Conservation (phyloP, 352 stramenopile genomes). For the Globisporangium nagaii region DNA sequence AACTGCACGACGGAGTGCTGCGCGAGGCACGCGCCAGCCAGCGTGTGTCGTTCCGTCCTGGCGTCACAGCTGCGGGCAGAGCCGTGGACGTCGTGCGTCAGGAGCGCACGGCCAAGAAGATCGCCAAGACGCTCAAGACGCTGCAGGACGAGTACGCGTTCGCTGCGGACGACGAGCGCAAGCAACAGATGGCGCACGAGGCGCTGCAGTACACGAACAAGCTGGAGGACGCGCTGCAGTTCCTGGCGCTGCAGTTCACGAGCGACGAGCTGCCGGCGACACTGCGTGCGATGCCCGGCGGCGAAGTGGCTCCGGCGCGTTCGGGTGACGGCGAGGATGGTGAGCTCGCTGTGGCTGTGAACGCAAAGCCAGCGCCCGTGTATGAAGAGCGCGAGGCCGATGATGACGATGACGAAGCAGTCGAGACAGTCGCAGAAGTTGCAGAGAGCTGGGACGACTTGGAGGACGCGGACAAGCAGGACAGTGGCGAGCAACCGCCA, state of each 20-base stretch:
- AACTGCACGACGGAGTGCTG: constrained; percentile 41
- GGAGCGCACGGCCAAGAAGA: constrained; percentile 41
- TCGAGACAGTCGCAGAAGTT: neutral
- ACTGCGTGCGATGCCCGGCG: constrained; percentile 26
- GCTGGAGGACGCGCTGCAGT: constrained; percentile 61
- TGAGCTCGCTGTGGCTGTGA: constrained; percentile 28
- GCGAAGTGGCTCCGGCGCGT: neutral
- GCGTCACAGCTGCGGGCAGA: constrained; percentile 23
- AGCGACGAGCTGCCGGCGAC: constrained; percentile 48
- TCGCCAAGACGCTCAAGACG: constrained; percentile 33
- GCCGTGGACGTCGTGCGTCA: constrained; percentile 35
- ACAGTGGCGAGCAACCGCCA: neutral
- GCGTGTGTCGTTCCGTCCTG: constrained; percentile 40
- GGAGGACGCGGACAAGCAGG: constrained; percentile 5
- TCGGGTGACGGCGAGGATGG: constrained; percentile 14
- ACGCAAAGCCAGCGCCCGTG: neutral
- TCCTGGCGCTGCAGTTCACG: constrained; percentile 47
- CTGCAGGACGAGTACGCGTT: constrained; percentile 52
- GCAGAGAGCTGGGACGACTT: constrained; percentile 24
- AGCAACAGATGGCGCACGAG: constrained; percentile 19
- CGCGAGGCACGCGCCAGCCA: constrained; percentile 14
- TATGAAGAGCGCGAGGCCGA: constrained; percentile 1
- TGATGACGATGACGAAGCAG: neutral
- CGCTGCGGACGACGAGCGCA: constrained; percentile 1
- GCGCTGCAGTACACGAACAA: constrained; percentile 56